Conservation (phyloP, 1,284 basidiomycete species). For the Fomes fomentarius region DNA sequence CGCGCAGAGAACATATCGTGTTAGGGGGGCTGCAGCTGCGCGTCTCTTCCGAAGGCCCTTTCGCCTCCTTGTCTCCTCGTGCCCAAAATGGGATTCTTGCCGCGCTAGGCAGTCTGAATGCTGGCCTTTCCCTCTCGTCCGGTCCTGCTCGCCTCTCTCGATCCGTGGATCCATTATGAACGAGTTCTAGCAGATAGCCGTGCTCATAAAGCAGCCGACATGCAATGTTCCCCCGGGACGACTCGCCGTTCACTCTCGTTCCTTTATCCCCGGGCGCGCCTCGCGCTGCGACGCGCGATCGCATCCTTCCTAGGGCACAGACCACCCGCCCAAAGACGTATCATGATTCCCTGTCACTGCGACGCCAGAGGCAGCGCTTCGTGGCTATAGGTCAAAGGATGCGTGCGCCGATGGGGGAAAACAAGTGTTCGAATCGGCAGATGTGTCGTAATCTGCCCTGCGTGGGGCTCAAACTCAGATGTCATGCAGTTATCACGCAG, state of each 20-base stretch:
- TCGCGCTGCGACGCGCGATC: not conserved
- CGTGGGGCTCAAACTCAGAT: conserved; percentile 12
- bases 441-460: conserved; percentile 8
- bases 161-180: conserved; percentile 25
- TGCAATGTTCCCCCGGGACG: conserved; percentile 9
- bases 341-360: not conserved
- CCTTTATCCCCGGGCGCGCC: conserved; percentile 4
- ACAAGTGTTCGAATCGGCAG: conserved; percentile 1
- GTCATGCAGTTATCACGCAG: conserved; percentile 21
- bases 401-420: conserved; percentile 3
- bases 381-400: not conserved
- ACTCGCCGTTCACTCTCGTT: not conserved
- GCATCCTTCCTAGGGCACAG: not conserved
- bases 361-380: conserved; percentile 3
- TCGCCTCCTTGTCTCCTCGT: conserved; percentile 35
- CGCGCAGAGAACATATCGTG: conserved; percentile 17
- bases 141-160: conserved; percentile 17
- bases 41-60: conserved; percentile 21
- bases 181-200: conserved; percentile 13
- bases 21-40: conserved; percentile 23
- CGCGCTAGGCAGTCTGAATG: conserved; percentile 8
- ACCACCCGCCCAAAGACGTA: too few species aligned
- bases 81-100: conserved; percentile 28
- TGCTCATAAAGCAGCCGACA: not conserved
- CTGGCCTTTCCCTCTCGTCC: conserved; percentile 2